Evolutionary conservation across 2,329 filamentous ascomycete species (phyloP), one percentile per base, ranked within the genome.

Genomic region (Teratosphaeriaceae sp.): DNA sequence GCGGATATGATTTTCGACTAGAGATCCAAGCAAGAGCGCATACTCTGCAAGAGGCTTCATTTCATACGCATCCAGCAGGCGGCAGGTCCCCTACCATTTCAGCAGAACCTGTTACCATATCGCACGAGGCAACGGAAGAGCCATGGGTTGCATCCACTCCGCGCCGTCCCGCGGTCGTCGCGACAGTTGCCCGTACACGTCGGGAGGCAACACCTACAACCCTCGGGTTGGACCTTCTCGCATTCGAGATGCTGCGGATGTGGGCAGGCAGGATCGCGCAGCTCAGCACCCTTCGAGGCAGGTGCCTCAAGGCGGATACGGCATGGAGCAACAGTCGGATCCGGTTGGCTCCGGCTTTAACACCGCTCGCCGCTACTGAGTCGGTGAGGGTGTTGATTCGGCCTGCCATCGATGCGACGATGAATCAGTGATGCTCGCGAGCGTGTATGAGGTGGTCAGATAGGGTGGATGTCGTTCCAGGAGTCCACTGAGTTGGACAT

Each of bases 81-180:
- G n/a, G n/a, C n/a, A n/a, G n/a, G n/a, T n/a, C n/a, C n/a, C n/a
- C n/a, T n/a, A n/a, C n/a, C n/a, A n/a, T n/a, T n/a, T n/a, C n/a
- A n/a, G n/a, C n/a, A n/a, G n/a, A n/a, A n/a, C n/a, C n/a, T n/a
- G n/a, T n/a, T n/a, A n/a, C n/a, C n/a, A n/a, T n/a, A n/a, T n/a
- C n/a, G n/a, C n/a, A n/a, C n/a, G n/a, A n/a, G n/a, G n/a, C n/a
- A n/a, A n/a, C n/a, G n/a, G n/a, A 35, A 35, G 33, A 6, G 21
- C 3, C 49, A 59, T 42, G 33, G 33, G 33, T 19, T 35, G 33
- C 16, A 20, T 20, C 19, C 33, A 16, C 2, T 35, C 33, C 6
- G 19, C 33, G 13, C 13, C 9, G 12, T 21, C 33, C 13, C 33
- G 33, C 16, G 33, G 19, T 12, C 16, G 16, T 9, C n/a, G n/a